Evolutionary conservation across 2,329 filamentous ascomycete genomes (phyloP), one percentile per base, ranked within the genome.

Genomic region (Westerdykella aurantiaca): DNA sequence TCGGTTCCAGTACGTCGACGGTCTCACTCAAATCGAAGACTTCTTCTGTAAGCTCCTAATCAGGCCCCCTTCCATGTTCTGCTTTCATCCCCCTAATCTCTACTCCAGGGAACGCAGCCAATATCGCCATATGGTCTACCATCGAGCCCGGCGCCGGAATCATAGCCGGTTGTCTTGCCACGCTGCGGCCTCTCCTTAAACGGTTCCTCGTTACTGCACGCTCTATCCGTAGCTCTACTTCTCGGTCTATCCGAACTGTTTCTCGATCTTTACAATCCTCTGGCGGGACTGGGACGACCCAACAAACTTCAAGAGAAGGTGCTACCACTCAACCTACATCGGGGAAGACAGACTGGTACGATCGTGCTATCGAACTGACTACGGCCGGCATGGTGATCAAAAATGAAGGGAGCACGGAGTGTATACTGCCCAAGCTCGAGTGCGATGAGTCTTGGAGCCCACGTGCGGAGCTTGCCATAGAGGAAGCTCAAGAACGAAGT

Each of bases 161-260:
- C 39, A 67, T 69, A 6, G 75, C 75, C 14, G 74, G 70, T 22
- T 75, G 72, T 51, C 64, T 77, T 6, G 74, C 75, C 5, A 76
- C 73, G 1, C 67, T 78, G 1, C 72, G 73, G 1, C 75, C 75
- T 1, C 61, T 78, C 0, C 63, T 77, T 41, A 65, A 56, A 34
- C 21, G 17, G 5, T 48, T 40, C 23, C 33, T 48, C 31, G 21
- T 6, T 10, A 45, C 17, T 18, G 45, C 45, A 17, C 46, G 42
- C 16, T 46, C 43, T 10, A 35, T 57, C 13, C 46, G 35, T 12
- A 51, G 45, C 58, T 41, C 57, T 48, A 21, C 69, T 65, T 34
- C 69, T 67, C 35, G 68, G 31, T 38, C 38, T 12, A 16, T 39
- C 12, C 41, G 35, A 31, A 18, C 40, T 6, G 16, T 35, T 5